Base-by-base conservation (phyloP, 2,329 filamentous ascomycete species). In the Podosphaera aphanis region DNA sequence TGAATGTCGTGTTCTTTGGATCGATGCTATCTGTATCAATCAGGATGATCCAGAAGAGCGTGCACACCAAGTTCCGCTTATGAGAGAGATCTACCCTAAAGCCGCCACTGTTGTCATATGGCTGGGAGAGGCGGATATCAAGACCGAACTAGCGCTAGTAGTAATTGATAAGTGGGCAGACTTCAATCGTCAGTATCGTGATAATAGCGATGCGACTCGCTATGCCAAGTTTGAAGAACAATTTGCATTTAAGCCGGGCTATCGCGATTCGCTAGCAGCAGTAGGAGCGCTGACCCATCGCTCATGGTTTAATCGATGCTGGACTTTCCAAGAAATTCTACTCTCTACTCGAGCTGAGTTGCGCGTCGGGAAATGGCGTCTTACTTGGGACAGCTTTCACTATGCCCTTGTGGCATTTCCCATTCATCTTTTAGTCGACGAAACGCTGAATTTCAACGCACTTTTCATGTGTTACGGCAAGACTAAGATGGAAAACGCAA, bases 1-100 rank as follows among this genome's bases (percentile, higher is more conserved):
- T 10, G 6, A 39, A 27, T n/a, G 5, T 27, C 44, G 44, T 19
- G 13, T 16, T 2, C 21, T 46, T 10, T 46, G 44, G 44, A 19
- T 38, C n/a, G 44, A 46, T 29, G 44, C 33, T 20, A 39, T 46
- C 8, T 46, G 44, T 33, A 46, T 46, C 2, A 46, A 46, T 31
- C 44, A 46, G 33, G 35, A 39, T 5, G 44, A 46, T 27, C 10
- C n/a, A n/a, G 44, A 39, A 11, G 44, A 46, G n/a, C 44, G 44
- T 19, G 21, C 19, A 46, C 20, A 25, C 10, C 44, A 46, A 21
- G 44, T 46, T 18, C n/a, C 20, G 20, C 20, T 46, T 2, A 46
- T 46, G 44, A 25, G 36, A 27, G 15, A 23, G 5, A 31, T 46
- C 15, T 46, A 39, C 19, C 31, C 27, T 10, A 37, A 15, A 19